Evolutionary conservation across 2,329 filamentous ascomycete species (phyloP).

Genomic region (Ceratocystis papillata): DNA sequence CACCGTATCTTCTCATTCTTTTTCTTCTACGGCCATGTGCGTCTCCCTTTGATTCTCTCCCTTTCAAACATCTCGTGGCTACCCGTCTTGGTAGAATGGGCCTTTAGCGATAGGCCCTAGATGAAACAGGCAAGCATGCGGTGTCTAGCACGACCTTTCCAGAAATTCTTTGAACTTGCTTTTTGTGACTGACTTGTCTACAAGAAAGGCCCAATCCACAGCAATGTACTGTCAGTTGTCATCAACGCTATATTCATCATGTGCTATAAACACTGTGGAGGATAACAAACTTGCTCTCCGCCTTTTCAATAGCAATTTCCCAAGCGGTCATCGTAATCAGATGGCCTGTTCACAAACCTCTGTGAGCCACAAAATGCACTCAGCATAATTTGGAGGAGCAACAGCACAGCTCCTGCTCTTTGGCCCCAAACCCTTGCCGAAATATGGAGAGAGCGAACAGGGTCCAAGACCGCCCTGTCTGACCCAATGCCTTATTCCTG

Average conservation of each 20-base stretch:
- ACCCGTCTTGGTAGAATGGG: conserved; percentile 2
- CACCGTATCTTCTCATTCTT: background rate
- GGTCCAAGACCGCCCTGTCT: background rate
- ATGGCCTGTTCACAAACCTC: conserved; percentile 1
- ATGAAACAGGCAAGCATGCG: too few species aligned
- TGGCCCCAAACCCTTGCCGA: background rate
- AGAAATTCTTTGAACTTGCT: background rate
- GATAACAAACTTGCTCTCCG: background rate
- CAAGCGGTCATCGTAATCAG: background rate
- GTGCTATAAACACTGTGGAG: background rate
- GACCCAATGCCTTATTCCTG: background rate
- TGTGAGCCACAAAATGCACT: background rate
- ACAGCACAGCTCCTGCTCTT: background rate
- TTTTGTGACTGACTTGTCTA: background rate
- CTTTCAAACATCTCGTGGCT: conserved; percentile 3
- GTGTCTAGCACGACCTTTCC: background rate
- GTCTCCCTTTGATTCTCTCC: conserved; percentile 7
- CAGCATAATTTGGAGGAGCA: background rate
- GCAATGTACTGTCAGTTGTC: background rate
- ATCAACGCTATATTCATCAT: background rate
- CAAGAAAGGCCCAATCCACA: background rate
- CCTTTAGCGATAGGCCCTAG: too few species aligned
- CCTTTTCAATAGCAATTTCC: background rate
- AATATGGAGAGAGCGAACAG: background rate
- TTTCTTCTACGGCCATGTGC: background rate